Base-by-base conservation (phyloP, 805 yeast genomes). In the Starmerella gropengiesseri region DNA sequence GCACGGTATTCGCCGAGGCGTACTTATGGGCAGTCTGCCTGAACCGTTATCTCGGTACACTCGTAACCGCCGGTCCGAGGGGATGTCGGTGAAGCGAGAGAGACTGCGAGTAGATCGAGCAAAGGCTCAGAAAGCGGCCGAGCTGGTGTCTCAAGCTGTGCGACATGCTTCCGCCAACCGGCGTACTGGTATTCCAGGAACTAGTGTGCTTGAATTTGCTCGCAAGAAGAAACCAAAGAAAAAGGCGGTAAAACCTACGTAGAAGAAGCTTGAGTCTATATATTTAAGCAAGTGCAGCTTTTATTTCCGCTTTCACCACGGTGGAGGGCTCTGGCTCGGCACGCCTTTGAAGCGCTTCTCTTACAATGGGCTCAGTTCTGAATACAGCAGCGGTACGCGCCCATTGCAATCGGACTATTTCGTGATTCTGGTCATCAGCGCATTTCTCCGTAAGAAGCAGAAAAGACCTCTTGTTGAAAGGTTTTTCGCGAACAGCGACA, bases 321-420 rank as follows among this genome's bases (percentile, higher is more conserved):
- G 29, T 20, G 5, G 48, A 44, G 4, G 25, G 14, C 32, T 46
- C 50, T 1, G 7, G 8, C 12, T 16, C 11, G 2, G 33, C 21
- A 7, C 41, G 36, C 19, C 9, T 3, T 14, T 19, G 11, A 5
- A 41, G 34, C 3, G 32, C 42, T 2, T 16, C 18, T 2, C 4
- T 12, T 3, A 42, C 49, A 11, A 17, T 13, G 4, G 11, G 19
- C 23, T 37, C 20, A 2, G 18, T 16, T 25, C 33, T 17, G 18
- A 60, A 37, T 2, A 45, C 46, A 3, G 53, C 55, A 1, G 64
- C 73, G n/a, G 65, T 59, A 26, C 64, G 58, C 2, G 67, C 61
- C 36, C 69, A 60, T 22, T 74, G 74, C 17, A 79, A 58, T 42
- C 78, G 68, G 3, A 78, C 82, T 46, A 69, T 73, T 53, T 81